Conservation (phyloP, 1,284 basidiomycete genomes). For the Apiotrichum brassicae region DNA sequence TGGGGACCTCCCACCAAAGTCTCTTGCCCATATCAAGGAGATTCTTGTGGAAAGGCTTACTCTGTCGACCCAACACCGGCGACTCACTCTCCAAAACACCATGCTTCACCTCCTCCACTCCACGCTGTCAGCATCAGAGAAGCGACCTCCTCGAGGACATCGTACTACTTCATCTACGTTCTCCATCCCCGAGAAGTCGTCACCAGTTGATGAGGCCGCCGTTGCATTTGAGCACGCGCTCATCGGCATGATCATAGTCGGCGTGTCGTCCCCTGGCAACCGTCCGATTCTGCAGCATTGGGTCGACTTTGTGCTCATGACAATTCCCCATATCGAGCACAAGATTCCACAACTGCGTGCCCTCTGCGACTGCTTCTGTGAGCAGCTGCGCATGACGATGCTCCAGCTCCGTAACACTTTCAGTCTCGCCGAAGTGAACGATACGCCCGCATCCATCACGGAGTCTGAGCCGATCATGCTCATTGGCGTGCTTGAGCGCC, state of each 20-base stretch:
- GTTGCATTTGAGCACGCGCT: slow-evolving; percentile 50
- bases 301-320: slow-evolving; percentile 93
- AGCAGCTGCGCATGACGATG: slow-evolving; percentile 57
- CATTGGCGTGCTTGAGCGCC: slow-evolving; percentile 71
- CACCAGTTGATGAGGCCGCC: not conserved
- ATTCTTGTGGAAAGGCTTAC: slow-evolving; percentile 70
- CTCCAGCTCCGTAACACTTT: slow-evolving; percentile 44
- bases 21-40: slow-evolving; percentile 62
- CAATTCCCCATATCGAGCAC: slow-evolving; percentile 59
- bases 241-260: slow-evolving; percentile 71
- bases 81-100: slow-evolving; percentile 82
- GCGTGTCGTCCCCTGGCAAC: slow-evolving; percentile 63
- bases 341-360: slow-evolving; percentile 61
- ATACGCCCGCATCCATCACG: slow-evolving; percentile 49
- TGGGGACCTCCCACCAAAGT: slow-evolving; percentile 61
- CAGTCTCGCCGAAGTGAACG: slow-evolving; percentile 41
- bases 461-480: slow-evolving; percentile 81
- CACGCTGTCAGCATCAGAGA: slow-evolving; percentile 53
- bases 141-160: slow-evolving; percentile 19
- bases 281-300: slow-evolving; percentile 82
- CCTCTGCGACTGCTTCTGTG: slow-evolving; percentile 72
- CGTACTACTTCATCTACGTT: slow-evolving; percentile 21
- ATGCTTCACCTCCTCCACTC: slow-evolving; percentile 86
- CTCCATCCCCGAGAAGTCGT: slow-evolving; percentile 12
- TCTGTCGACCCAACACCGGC: slow-evolving; percentile 60